Percentiles rank a stretch among this genome's conserved stretches.
Evolutionary conservation across 2,329 filamentous ascomycete genomes (phyloP).

Genomic region (Xylaria sp.): DNA sequence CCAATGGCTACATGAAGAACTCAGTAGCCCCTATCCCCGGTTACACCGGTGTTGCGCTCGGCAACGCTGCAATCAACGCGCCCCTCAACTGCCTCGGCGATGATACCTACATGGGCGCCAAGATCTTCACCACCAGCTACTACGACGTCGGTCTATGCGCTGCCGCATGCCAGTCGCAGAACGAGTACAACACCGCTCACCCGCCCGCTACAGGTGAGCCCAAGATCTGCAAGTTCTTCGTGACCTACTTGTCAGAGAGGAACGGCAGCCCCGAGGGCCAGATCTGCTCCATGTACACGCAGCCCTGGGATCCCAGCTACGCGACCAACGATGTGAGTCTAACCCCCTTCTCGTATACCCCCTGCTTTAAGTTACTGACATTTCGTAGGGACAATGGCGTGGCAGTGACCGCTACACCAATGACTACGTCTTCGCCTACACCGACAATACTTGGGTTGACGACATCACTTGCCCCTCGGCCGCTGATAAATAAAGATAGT

Average conservation of each 20-base stretch:
- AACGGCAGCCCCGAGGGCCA: slow-evolving; percentile 52
- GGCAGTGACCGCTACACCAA: slow-evolving; percentile 41
- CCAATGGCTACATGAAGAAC: slow-evolving; percentile 53
- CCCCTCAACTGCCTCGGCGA: slow-evolving; percentile 42
- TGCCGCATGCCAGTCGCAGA: slow-evolving; percentile 46
- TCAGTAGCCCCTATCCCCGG: slow-evolving; percentile 36
- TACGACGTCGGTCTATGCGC: slow-evolving; percentile 49
- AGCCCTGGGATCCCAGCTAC: slow-evolving; percentile 45
- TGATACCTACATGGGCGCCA: slow-evolving; percentile 48
- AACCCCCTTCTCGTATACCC: not conserved
- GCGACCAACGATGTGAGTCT: slow-evolving; percentile 45
- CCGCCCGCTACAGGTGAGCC: slow-evolving; percentile 40
- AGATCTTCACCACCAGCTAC: slow-evolving; percentile 46
- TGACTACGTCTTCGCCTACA: slow-evolving; percentile 38
- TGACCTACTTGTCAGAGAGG: slow-evolving; percentile 53
- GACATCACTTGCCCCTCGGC: slow-evolving; percentile 21
- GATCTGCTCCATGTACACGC: slow-evolving; percentile 54
- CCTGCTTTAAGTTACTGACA: slow-evolving; percentile 16
- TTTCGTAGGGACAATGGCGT: slow-evolving; percentile 40
- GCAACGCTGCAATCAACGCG: slow-evolving; percentile 47
- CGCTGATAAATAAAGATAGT: not conserved
- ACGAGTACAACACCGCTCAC: slow-evolving; percentile 44
- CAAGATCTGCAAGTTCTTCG: slow-evolving; percentile 51
- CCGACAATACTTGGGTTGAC: slow-evolving; percentile 12
- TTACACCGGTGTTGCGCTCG: slow-evolving; percentile 43